Evolutionary conservation across 139 green algal genomes (phyloP).

Genomic region (Chlorella sp.): DNA sequence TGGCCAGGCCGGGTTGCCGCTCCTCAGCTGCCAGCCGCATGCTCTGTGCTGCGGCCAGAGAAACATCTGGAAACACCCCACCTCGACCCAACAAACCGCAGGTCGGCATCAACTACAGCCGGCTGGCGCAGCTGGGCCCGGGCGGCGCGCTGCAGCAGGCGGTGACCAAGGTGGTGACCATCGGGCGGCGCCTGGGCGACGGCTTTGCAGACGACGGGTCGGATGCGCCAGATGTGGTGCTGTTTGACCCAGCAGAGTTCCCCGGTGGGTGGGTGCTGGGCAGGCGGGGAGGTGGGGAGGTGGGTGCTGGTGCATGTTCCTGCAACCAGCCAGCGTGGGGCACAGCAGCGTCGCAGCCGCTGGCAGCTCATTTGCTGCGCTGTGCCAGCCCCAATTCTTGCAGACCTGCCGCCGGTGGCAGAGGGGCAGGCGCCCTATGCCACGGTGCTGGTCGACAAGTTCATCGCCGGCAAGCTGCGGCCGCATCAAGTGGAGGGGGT

Average conservation of each 20-base stretch:
- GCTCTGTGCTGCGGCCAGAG: too few relatives aligned
- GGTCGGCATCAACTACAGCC: slow-evolving; percentile 8
- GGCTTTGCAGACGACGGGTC: background rate
- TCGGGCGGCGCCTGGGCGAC: slow-evolving; percentile 21
- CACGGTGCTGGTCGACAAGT: slow-evolving; percentile 63
- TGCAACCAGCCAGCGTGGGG: too few relatives aligned
- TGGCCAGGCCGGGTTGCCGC: too few relatives aligned
- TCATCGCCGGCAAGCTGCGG: slow-evolving; percentile 70
- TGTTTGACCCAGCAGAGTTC: slow-evolving; percentile 31
- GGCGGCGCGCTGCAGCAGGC: slow-evolving; percentile 17
- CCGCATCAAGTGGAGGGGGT: slow-evolving; percentile 85
- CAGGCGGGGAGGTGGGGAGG: background rate
- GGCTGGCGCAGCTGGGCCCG: background rate
- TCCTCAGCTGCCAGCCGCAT: too few relatives aligned
- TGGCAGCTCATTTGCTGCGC: too few relatives aligned
- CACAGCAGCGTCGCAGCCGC: too few relatives aligned
- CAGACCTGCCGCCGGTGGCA: slow-evolving; percentile 10
- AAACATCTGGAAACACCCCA: too few relatives aligned
- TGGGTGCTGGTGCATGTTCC: background rate
- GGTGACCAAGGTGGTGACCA: slow-evolving; percentile 11
- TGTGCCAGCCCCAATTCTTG: too few relatives aligned
- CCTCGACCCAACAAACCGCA: too few relatives aligned
- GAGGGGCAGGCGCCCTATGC: background rate
- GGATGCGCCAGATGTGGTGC: slow-evolving; percentile 22
- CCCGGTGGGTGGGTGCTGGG: slow-evolving; percentile 18